Base-by-base conservation (phyloP, 371 early-diverging fungal genomes). In the Rhizopus arrhizus region DNA sequence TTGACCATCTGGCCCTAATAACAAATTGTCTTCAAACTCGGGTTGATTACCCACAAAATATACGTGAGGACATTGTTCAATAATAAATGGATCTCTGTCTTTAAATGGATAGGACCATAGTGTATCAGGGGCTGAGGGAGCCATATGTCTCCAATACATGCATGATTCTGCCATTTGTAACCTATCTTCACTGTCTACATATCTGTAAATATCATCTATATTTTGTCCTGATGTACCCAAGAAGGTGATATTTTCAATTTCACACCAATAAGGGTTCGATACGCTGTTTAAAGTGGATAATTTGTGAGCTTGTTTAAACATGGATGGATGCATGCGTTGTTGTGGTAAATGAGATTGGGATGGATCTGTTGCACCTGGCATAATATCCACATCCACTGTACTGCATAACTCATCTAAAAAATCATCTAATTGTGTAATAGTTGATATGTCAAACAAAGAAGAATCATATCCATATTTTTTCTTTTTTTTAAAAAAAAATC, bases 81-180 rank as follows among this genome's bases (percentile, higher is more conserved):
- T 65, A 5, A 95, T 76, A 61, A 96, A 94, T 1, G 98, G 96
- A 61, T 97, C 98, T 8, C 64, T 66, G 52, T 89, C 85, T 62
- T 78, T 77, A 65, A 89, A 95, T 11, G 98, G 98, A 66, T 93
- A 92, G 62, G 90, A 89, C 89, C 91, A 93, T 38, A 96, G 75
- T 4, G 96, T 96, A 73, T 97, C 98, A 0, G 98, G 98, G 0
- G 93, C 89, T 9, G 95, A 88, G 0, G 98, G 98, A 8, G 95
- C 94, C 22, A 95, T 72, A 56, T 95, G 94, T 16, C 89, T 77
- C 93, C 95, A 95, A 15, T 65, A 66, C 54, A 96, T 64, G 3
- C 89, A 89, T 16, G 66, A 60, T 31, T 82, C 86, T 4, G 93
- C 90, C 77, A 95, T 72, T 34, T 77, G 72, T 11, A 93, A 61